A percentile compares a stretch with the other conserved stretches of the same genome.
These are phyloP conservation scores for Heliosperma pusillum DNA, from an alignment of 148 eudicot genomes.

Conservation along the genomic window DNA sequence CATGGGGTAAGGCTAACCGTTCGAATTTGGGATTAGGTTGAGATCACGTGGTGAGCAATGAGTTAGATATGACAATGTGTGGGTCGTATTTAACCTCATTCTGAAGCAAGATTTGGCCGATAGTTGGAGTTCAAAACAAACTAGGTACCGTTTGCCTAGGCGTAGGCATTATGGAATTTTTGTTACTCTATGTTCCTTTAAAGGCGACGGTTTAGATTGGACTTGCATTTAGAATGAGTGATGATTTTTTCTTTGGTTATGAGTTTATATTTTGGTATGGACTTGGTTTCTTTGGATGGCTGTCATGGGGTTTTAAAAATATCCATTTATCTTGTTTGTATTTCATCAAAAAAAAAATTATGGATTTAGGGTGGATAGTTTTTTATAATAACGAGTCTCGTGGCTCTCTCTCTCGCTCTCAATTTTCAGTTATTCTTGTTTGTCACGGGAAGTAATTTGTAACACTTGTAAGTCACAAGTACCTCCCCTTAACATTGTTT, in stretches of 20 bases:
- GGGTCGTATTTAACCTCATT: conserved; percentile 11
- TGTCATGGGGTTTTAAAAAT: neutral
- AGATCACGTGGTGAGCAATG: neutral
- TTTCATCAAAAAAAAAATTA: too few relatives aligned
- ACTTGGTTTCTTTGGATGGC: neutral
- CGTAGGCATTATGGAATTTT: neutral
- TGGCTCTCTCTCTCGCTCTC: neutral
- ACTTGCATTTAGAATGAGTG: neutral
- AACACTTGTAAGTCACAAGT: too few relatives aligned
- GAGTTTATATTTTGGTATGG: neutral
- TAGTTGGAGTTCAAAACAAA: conserved; percentile 6
- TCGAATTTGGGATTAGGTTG: neutral
- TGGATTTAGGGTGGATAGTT: neutral
- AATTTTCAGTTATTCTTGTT: too few relatives aligned
- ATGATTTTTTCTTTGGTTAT: neutral
- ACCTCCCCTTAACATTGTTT: too few relatives aligned
- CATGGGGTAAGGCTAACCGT: neutral
- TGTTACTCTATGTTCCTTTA: neutral
- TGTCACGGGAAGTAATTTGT: too few relatives aligned
- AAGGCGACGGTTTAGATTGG: neutral
- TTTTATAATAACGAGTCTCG: neutral
- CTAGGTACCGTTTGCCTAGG: conserved; percentile 3
- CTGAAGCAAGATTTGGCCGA: conserved; percentile 17
- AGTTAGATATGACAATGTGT: neutral
- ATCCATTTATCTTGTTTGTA: neutral